Evolutionary conservation across 2,329 filamentous ascomycete species (phyloP).

Genomic region (Leptographium galeiforme): DNA sequence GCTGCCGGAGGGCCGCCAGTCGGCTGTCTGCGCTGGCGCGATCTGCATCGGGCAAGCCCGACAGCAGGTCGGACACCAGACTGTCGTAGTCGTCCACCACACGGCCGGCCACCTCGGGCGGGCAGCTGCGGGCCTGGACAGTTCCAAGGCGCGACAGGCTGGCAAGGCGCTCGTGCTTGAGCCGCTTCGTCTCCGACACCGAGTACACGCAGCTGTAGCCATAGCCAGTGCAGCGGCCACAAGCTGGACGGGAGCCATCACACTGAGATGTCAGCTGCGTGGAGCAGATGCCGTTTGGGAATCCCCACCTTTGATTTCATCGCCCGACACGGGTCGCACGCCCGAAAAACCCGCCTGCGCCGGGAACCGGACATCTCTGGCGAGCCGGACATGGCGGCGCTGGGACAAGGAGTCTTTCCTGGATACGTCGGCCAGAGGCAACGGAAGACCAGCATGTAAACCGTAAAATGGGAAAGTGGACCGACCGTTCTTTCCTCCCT

Average conservation of each 20-base stretch:
- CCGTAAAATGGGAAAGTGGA: neutral
- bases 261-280: slow-evolving; percentile 1
- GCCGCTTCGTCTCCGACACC: slow-evolving; percentile 2
- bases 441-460: too few relatives aligned
- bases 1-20: neutral
- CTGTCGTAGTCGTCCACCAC: slow-evolving; percentile 2
- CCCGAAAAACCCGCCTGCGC: slow-evolving; percentile 14
- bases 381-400: neutral
- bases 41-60: neutral
- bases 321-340: slow-evolving; percentile 14
- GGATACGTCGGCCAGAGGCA: neutral
- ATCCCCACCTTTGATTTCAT: slow-evolving; percentile 15
- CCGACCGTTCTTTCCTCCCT: neutral
- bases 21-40: neutral
- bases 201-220: slow-evolving; percentile 12
- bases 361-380: neutral
- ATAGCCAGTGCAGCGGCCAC: slow-evolving; percentile 14
- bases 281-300: neutral
- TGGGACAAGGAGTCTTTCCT: too few relatives aligned
- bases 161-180: neutral
- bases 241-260: slow-evolving; percentile 13
- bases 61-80: neutral
- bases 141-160: neutral
- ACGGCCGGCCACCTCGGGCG: neutral
- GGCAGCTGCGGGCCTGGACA: neutral